Evolutionary conservation across 2,329 filamentous ascomycete species (phyloP), one percentile per base, ranked within the genome.

Genomic region (Trichoderma oligosporum): DNA sequence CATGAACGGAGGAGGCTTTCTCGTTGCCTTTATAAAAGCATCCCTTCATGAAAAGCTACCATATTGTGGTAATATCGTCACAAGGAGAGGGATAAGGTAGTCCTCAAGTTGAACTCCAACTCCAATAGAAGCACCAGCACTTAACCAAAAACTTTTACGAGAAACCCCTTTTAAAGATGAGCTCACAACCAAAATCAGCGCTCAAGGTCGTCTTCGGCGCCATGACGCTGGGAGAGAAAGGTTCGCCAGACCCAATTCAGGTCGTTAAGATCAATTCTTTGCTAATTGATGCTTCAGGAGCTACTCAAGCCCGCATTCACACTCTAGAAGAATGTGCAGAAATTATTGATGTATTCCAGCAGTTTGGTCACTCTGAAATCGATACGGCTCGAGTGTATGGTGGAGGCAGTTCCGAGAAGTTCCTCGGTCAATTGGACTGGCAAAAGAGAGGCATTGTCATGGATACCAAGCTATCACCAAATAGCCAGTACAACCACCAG

Each of bases 141-240:
- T n/a, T 36, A 1, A 11, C 22, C 14, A 11, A 31, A 25, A 18
- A n/a, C 2, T 18, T 22, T 20, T 20, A 5, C 11, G 11, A 11
- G 29, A 14, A 16, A 22, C 11, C 44, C 22, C 22, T 16, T 20
- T 8, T 38, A 6, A 51, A 33, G 14, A 57, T 57, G 56, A 22
- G 45, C 38, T 31, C 38, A 29, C 24, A 54, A 20, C 42, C 48
- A 20, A 48, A 42, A 25, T 47, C 56, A 54, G 56, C 41, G 20
- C 56, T 58, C 22, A 58, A 55, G 12, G 25, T 58, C 20, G 56
- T 58, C 44, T 58, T 58, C 45, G 56, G 56, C 25, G 42, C 56
- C 25, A 58, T 58, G 56, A 58, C 56, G 7, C 20, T 58, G 9
- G 56, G 56, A 16, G 49, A 58, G 8, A 44, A 54, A 46, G 56